Evolutionary conservation across 2,329 filamentous ascomycete genomes (phyloP), one percentile per base, ranked within the genome.

Genomic region (Paecilomyces niveus): DNA sequence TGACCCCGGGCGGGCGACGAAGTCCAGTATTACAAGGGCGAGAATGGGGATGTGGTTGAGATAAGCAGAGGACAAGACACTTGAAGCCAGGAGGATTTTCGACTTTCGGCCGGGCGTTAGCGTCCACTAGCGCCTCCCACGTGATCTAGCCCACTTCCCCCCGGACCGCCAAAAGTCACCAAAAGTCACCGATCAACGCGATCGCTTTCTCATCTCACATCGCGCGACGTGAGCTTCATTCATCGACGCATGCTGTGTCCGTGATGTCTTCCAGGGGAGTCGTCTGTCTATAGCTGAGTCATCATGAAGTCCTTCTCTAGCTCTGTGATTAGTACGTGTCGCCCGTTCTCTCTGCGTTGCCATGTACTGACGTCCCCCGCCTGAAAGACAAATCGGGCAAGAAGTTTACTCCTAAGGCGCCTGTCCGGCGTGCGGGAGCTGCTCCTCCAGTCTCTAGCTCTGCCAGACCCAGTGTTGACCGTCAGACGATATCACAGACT

Each of bases 391-490:
- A 89, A 79, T 87, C 88, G 76, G 81, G 87, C 73, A 89, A 89
- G 76, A 89, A 89, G 74, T 90, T 91, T 76, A 89, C 89, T 71
- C 88, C 88, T 52, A 90, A 89, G 76, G 83, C 83, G 63, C 84
- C 83, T 33, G 78, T 80, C 63, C 83, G 86, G 68, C 79, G 81
- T 59, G 76, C 80, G 61, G 77, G 78, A 62, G 74, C 77, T 57
- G 71, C 76, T 59, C 67, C 70, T 58, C 68, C 74, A 58, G 62
- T 65, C 53, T 35, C 67, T 58, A 68, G 68, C 58, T 69, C 71
- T 54, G 66, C 77, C 51, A 71, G 71, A 58, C 68, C 76, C 49
- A 78, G 75, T 63, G 69, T 72, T 57, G 73, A 74, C 61, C 72
- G 70, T 33, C 76, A 75, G 55, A 50, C 62, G 39, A 57, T 58